Percentiles rank a stretch among this genome's conserved stretches.
Conservation (phyloP, 768 basidiomycete genomes). For the Megacollybia marginata region DNA sequence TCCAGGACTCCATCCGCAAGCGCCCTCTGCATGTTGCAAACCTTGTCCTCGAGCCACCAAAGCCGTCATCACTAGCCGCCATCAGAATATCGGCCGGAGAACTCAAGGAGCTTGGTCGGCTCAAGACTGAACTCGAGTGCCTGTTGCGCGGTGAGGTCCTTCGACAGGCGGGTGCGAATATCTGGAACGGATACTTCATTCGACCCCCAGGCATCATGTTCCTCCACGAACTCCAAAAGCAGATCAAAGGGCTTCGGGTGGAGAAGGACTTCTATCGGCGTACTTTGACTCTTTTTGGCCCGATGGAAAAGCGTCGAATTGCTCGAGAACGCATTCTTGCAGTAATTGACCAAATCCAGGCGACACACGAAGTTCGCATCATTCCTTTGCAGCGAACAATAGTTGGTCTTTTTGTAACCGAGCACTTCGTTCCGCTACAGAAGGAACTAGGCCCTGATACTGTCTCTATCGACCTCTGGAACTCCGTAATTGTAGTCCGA, state of each 20-base stretch:
- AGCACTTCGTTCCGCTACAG: constrained; percentile 38
- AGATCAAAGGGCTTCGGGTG: constrained; percentile 34
- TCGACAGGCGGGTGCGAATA: constrained; percentile 37
- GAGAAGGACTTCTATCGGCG: constrained; percentile 32
- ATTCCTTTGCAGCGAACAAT: constrained; percentile 42
- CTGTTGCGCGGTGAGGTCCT: constrained; percentile 56
- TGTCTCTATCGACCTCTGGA: constrained; percentile 38
- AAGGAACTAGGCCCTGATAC: constrained; percentile 49
- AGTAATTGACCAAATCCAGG: constrained; percentile 36
- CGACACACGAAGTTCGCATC: constrained; percentile 27
- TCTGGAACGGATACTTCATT: constrained; percentile 64
- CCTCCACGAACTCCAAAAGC: constrained; percentile 33
- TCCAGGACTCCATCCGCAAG: constrained; percentile 31
- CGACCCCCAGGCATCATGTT: constrained; percentile 33
- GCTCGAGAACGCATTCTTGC: constrained; percentile 39
- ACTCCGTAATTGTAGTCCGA: constrained; percentile 41
- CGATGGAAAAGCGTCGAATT: constrained; percentile 26
- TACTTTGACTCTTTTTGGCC: constrained; percentile 49
- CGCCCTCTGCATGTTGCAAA: constrained; percentile 18
- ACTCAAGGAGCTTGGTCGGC: constrained; percentile 38
- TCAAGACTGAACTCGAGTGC: constrained; percentile 58
- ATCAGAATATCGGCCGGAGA: constrained; percentile 47
- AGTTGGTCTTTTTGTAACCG: constrained; percentile 37
- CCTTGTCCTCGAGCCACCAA: constrained; percentile 12
- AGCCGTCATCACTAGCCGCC: constrained; percentile 13